phyloP scores from a whole-genome alignment of 2,329 filamentous ascomycete genomes.

The Fusarium sp. region DNA sequence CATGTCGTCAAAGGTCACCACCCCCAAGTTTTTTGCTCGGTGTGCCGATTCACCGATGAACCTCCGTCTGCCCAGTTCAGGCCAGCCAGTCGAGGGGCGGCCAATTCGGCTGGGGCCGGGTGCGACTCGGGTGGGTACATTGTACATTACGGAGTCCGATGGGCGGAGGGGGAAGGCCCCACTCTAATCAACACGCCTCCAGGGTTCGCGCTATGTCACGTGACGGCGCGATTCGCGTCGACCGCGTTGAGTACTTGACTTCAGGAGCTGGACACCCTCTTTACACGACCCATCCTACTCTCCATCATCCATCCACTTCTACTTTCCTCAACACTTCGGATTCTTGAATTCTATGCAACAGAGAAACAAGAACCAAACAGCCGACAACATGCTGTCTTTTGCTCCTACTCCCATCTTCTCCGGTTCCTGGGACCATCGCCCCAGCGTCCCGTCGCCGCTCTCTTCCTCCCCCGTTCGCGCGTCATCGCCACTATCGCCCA shows the following conservation, averaged over 20 bases:
- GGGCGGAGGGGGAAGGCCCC: slow-evolving; percentile 7
- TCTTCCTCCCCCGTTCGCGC: slow-evolving; percentile 69
- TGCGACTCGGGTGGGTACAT: slow-evolving; percentile 16
- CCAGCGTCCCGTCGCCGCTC: slow-evolving; percentile 56
- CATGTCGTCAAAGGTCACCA: slow-evolving; percentile 38
- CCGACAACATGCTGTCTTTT: slow-evolving; percentile 55
- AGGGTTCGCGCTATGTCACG: slow-evolving; percentile 36
- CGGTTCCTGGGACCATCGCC: slow-evolving; percentile 58
- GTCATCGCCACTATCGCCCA: slow-evolving; percentile 59
- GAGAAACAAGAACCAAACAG: slow-evolving; percentile 45
- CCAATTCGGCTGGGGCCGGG: slow-evolving; percentile 43
- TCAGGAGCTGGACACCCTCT: slow-evolving; percentile 21
- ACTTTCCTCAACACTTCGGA: not conserved
- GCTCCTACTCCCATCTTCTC: slow-evolving; percentile 58
- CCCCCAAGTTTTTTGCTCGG: slow-evolving; percentile 40
- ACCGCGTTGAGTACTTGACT: slow-evolving; percentile 39
- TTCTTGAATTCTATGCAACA: slow-evolving; percentile 46
- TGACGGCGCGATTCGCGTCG: slow-evolving; percentile 45
- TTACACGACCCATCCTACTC: slow-evolving; percentile 29
- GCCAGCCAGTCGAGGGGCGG: not conserved
- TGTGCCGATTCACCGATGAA: slow-evolving; percentile 43
- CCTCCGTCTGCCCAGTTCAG: slow-evolving; percentile 39
- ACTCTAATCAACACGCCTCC: slow-evolving; percentile 15
- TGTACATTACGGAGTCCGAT: not conserved
- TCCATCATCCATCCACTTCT: slow-evolving; percentile 13